Percentiles rank a stretch among this genome's conserved stretches.
phyloP scores from a whole-genome alignment of 2,329 filamentous ascomycete genomes.

The Cladosporium sp. region DNA sequence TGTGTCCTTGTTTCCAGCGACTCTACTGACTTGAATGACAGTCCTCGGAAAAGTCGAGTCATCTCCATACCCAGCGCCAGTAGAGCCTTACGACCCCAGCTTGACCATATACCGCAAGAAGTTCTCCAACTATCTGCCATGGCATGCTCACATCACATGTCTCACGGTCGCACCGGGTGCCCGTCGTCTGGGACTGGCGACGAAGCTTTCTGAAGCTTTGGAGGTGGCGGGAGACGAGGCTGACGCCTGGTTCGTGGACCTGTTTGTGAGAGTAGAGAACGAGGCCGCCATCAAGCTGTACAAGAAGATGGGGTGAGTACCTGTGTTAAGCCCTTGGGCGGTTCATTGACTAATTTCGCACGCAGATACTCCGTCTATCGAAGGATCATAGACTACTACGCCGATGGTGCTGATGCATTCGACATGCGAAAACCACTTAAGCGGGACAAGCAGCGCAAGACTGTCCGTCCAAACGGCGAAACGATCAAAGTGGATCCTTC shows the following conservation, averaged over 20 bases:
- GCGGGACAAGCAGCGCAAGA: slow-evolving; percentile 70
- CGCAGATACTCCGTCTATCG: slow-evolving; percentile 75
- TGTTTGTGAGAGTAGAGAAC: slow-evolving; percentile 90
- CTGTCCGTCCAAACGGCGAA: slow-evolving; percentile 78
- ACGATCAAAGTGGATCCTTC: slow-evolving; percentile 71
- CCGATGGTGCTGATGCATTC: slow-evolving; percentile 90
- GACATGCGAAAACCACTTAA: slow-evolving; percentile 94
- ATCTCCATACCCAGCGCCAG: slow-evolving; percentile 65
- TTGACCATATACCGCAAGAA: slow-evolving; percentile 36
- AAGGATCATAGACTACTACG: slow-evolving; percentile 87
- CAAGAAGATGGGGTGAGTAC: slow-evolving; percentile 69
- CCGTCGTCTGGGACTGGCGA: slow-evolving; percentile 80
- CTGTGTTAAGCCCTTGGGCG: too few relatives aligned
- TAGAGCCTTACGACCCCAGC: slow-evolving; percentile 64
- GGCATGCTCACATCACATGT: slow-evolving; percentile 97
- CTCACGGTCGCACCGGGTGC: slow-evolving; percentile 86
- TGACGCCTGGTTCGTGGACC: slow-evolving; percentile 89
- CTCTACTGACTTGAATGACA: slow-evolving; percentile 35
- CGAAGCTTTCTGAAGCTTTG: slow-evolving; percentile 73
- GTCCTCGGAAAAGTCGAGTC: slow-evolving; percentile 97
- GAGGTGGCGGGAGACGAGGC: slow-evolving; percentile 78
- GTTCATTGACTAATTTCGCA: not conserved
- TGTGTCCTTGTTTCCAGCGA: not conserved
- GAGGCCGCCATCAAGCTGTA: slow-evolving; percentile 84
- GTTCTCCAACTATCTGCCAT: slow-evolving; percentile 78